Conservation (phyloP, 257 asterid genomes). For the Fraxinus cuspidata region DNA sequence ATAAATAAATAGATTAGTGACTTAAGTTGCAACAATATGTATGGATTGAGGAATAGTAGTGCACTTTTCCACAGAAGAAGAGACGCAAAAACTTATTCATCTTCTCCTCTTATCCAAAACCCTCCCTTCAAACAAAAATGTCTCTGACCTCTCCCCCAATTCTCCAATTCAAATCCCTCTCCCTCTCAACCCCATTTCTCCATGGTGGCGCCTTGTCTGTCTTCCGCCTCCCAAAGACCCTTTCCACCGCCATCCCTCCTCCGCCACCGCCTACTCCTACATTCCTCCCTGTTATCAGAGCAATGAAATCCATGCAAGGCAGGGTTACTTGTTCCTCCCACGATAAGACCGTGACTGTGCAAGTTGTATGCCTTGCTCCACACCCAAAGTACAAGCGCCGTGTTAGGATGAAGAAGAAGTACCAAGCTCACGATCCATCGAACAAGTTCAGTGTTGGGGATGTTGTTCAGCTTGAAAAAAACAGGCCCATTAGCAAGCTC, state of each 20-base stretch:
- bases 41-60: background rate
- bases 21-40: background rate
- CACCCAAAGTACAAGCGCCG: slow-evolving; percentile 99
- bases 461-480: slow-evolving; percentile 71
- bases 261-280: slow-evolving; percentile 33
- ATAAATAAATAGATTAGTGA: background rate
- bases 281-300: slow-evolving; percentile 54
- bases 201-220: slow-evolving; percentile 55
- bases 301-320: slow-evolving; percentile 76
- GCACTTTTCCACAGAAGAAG: background rate
- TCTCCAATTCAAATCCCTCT: slow-evolving; percentile 57
- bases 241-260: slow-evolving; percentile 23
- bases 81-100: background rate
- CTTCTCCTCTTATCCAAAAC: slow-evolving; percentile 19
- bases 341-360: slow-evolving; percentile 90
- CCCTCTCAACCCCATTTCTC: slow-evolving; percentile 61
- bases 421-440: slow-evolving; percentile 85
- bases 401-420: slow-evolving; percentile 91
- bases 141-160: slow-evolving; percentile 49
- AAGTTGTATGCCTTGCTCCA: slow-evolving; percentile 80
- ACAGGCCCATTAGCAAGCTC: slow-evolving; percentile 82
- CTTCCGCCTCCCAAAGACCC: slow-evolving; percentile 41
- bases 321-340: slow-evolving; percentile 71
- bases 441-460: slow-evolving; percentile 89
- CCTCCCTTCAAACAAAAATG: slow-evolving; percentile 37